These are phyloP conservation scores for Pulveroboletus sp. DNA, from an alignment of 768 basidiomycete species.

Conservation along the genomic window DNA sequence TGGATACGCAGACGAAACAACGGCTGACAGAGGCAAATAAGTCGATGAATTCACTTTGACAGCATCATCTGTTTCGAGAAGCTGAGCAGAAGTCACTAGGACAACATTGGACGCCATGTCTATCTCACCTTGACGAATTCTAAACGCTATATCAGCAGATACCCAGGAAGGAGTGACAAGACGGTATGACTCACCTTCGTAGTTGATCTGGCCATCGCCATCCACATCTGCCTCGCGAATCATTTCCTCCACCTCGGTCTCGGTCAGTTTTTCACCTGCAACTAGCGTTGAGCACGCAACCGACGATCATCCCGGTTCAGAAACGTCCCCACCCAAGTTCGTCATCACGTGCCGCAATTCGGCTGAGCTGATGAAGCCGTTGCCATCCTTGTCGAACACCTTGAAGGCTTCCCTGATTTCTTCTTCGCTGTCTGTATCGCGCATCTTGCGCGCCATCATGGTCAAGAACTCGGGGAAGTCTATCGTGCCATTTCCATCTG, in stretches of 20 bases:
- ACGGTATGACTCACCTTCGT: constrained; percentile 52
- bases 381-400: constrained; percentile 95
- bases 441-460: constrained; percentile 86
- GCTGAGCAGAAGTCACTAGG: constrained; percentile 9
- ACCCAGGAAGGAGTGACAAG: background rate
- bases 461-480: constrained; percentile 82
- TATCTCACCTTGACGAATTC: constrained; percentile 70
- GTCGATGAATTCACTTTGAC: constrained; percentile 45
- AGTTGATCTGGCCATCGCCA: constrained; percentile 89
- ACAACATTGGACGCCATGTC: background rate
- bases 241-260: constrained; percentile 91
- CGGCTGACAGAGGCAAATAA: constrained; percentile 15
- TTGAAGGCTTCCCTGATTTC: constrained; percentile 97
- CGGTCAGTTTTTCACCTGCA: constrained; percentile 80
- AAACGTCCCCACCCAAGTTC: constrained; percentile 59
- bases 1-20: constrained; percentile 2
- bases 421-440: constrained; percentile 88
- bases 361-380: constrained; percentile 80
- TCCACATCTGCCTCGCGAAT: constrained; percentile 94
- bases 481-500: constrained; percentile 83
- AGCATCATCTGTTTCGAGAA: constrained; percentile 60
- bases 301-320: background rate
- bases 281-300: constrained; percentile 2
- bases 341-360: constrained; percentile 92
- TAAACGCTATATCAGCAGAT: constrained; percentile 22